Percentiles rank a stretch among this genome's conserved stretches.
phyloP scores from a whole-genome alignment of 306 rosid species.

The Purshia tridentata region DNA sequence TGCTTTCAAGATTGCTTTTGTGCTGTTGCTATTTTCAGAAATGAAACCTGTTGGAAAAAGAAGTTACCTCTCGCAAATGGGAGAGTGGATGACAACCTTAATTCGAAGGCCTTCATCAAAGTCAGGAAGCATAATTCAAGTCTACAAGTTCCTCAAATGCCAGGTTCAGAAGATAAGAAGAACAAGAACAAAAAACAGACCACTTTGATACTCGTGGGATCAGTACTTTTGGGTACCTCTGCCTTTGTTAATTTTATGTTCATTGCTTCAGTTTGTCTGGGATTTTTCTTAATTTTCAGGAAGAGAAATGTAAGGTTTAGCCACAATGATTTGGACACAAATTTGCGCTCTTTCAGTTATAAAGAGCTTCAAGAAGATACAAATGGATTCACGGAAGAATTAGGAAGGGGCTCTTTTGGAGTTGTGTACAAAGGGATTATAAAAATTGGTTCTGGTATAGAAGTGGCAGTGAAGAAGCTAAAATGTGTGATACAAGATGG shows the following conservation, averaged over 20 bases:
- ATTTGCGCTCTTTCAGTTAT: constrained; percentile 20
- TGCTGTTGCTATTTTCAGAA: constrained; percentile 21
- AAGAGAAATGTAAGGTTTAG: neutral
- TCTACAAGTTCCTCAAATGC: neutral
- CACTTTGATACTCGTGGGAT: neutral
- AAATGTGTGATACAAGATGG: neutral
- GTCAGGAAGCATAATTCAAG: neutral
- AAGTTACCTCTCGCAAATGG: constrained; percentile 41
- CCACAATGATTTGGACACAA: neutral
- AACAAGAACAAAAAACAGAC: neutral
- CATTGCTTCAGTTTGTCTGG: neutral
- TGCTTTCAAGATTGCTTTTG: constrained; percentile 36
- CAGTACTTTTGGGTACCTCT: constrained; percentile 19
- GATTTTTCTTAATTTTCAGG: constrained; percentile 1
- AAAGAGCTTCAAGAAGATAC: constrained; percentile 29
- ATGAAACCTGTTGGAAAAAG: constrained; percentile 35
- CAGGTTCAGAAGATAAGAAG: neutral
- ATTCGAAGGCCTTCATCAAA: constrained; percentile 13
- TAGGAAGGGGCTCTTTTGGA: constrained; percentile 42
- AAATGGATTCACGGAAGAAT: constrained; percentile 32
- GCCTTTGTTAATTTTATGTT: constrained; percentile 25
- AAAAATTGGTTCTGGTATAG: neutral
- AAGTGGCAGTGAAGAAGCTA: constrained; percentile 28
- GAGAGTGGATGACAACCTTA: neutral
- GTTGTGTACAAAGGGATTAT: constrained; percentile 26